These are phyloP conservation scores for Rhizomucor miehei DNA, from an alignment of 371 early-diverging fungal species.

Conservation along the genomic window DNA sequence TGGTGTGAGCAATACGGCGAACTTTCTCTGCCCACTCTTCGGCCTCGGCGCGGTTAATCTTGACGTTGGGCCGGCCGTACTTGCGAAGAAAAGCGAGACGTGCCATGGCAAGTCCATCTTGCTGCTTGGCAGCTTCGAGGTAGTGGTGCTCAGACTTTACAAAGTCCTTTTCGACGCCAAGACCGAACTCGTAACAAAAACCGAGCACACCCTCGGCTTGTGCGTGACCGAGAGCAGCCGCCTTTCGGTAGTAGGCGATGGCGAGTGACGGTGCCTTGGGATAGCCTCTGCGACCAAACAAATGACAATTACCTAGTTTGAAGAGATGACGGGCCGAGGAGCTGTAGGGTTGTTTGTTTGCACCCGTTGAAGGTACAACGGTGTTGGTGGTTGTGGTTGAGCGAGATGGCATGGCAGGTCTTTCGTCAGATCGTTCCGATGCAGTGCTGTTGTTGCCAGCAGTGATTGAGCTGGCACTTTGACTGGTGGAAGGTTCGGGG, in stretches of 20 bases:
- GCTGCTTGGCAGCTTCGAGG: constrained; percentile 32
- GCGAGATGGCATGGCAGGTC: constrained; percentile 15
- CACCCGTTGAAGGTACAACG: not conserved
- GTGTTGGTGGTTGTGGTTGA: constrained; percentile 8
- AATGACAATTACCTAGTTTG: constrained; percentile 42
- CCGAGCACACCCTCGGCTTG: constrained; percentile 57
- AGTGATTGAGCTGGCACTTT: constrained; percentile 8
- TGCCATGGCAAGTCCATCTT: constrained; percentile 56
- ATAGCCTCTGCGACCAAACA: constrained; percentile 57
- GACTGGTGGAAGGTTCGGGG: constrained; percentile 9
- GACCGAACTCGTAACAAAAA: constrained; percentile 82
- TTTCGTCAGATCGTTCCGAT: constrained; percentile 2
- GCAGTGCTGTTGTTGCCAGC: not conserved
- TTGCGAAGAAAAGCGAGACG: constrained; percentile 71
- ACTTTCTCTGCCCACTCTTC: constrained; percentile 55
- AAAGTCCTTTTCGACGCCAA: constrained; percentile 60
- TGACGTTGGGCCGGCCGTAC: constrained; percentile 75
- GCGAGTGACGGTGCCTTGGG: constrained; percentile 42
- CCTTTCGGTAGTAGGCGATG: constrained; percentile 40
- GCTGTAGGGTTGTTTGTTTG: constrained; percentile 1
- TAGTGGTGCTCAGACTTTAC: constrained; percentile 59
- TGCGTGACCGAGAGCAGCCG: constrained; percentile 36
- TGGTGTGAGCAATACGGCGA: constrained; percentile 12
- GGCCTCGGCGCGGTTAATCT: constrained; percentile 70
- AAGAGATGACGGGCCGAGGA: constrained; percentile 24